Percentiles rank a stretch among this genome's conserved stretches.
Evolutionary conservation across 345 rosid genomes (phyloP).

Genomic region (Eucalyptus marginata): DNA sequence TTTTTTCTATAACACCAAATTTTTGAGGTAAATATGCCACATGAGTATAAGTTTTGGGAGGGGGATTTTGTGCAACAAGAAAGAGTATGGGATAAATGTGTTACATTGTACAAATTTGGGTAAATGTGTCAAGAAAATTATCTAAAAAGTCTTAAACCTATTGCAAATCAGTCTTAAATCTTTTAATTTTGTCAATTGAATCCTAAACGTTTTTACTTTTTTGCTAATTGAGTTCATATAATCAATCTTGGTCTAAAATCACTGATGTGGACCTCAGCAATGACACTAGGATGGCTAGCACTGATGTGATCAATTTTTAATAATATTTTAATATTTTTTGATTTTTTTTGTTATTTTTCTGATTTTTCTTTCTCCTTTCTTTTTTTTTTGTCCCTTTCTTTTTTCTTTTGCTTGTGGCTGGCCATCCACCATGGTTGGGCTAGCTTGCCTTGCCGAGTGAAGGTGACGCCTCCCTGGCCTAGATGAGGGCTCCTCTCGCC

Average conservation of each 20-base stretch:
- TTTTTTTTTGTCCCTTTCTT: too few relatives aligned
- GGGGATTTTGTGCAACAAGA: too few relatives aligned
- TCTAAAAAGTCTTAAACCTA: rapidly evolving
- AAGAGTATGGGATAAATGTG: too few relatives aligned
- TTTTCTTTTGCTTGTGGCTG: too few relatives aligned
- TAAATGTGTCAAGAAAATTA: rapidly evolving
- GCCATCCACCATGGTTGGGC: rapidly evolving
- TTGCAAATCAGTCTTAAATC: rapidly evolving
- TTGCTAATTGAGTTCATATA: too few relatives aligned
- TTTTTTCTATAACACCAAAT: too few relatives aligned
- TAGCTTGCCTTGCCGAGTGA: rapidly evolving
- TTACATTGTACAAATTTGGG: too few relatives aligned
- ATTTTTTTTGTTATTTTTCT: rapidly evolving
- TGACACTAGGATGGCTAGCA: rapidly evolving
- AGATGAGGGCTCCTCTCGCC: rapidly evolving
- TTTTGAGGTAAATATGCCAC: rapidly evolving
- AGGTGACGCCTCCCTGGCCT: rapidly evolving
- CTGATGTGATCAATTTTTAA: rapidly evolving
- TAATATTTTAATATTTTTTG: too few relatives aligned
- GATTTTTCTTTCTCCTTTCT: too few relatives aligned
- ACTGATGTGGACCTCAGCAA: rapidly evolving
- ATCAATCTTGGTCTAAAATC: rapidly evolving
- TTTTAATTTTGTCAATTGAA: too few relatives aligned
- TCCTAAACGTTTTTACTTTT: rapidly evolving
- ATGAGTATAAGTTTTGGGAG: too few relatives aligned